A percentile compares a stretch with the other conserved stretches of the same genome.
These are phyloP conservation scores for Phylloporus scabripes DNA, from an alignment of 768 basidiomycete species.

Conservation along the genomic window DNA sequence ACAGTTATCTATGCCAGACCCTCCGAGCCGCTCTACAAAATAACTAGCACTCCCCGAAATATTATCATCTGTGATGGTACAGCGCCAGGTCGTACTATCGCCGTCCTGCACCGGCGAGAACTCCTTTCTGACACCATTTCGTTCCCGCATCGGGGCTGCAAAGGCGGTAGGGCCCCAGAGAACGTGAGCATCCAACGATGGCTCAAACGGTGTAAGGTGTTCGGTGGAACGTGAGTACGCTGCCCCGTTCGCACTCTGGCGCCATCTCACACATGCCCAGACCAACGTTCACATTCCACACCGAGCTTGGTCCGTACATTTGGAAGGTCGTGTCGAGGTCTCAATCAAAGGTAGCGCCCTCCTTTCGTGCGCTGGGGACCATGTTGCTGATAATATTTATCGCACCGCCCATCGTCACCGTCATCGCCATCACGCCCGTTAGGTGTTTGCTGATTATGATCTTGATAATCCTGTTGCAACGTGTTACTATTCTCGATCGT, in stretches of 20 bases:
- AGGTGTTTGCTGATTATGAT: constrained; percentile 24
- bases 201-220: constrained; percentile 22
- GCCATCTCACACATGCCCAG: constrained; percentile 2
- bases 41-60: constrained; percentile 18
- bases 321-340: constrained; percentile 24
- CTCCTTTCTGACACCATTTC: constrained; percentile 25
- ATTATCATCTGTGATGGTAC: constrained; percentile 14
- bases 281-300: constrained; percentile 17
- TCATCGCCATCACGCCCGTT: background rate
- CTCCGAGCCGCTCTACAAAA: constrained; percentile 20
- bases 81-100: constrained; percentile 12
- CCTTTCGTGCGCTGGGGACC: background rate
- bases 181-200: constrained; percentile 23
- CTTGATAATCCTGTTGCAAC: constrained; percentile 20
- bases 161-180: background rate
- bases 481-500: constrained; percentile 13
- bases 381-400: background rate
- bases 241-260: background rate
- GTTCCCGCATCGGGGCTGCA: constrained; percentile 17
- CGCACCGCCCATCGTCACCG: background rate
- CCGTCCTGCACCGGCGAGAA: constrained; percentile 24
- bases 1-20: constrained; percentile 16
- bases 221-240: constrained; percentile 21
- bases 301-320: constrained; percentile 20
- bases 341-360: constrained; percentile 18